Evolutionary conservation across 352 stramenopile species (phyloP), one percentile per base, ranked within the genome.

Genomic region (Achlya hypogyna): DNA sequence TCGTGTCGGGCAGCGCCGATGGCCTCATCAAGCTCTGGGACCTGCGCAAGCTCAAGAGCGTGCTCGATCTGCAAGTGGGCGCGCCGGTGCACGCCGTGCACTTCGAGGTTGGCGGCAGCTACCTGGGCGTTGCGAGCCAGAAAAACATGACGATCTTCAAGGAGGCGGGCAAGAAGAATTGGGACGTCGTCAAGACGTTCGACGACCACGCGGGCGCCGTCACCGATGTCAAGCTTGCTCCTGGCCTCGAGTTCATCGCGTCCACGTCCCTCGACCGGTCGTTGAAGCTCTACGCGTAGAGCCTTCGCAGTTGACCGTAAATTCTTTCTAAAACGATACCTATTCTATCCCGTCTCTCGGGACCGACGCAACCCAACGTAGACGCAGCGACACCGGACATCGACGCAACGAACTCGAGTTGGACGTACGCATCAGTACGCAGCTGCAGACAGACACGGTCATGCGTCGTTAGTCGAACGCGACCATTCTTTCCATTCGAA

Each of bases 1-100:
- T 99, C 32, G 93, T 88, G 0, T 91, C 88, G 16, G 86, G 81
- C 20, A 79, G 78, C 27, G 72, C 81, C 28, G 86, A 95, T 35
- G 91, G 89, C 10, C 64, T 84, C 23, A 79, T 98, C 43, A 80
- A 84, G 63, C 75, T 98, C 25, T 98, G 92, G 93, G 96, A 99
- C 74, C 74, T 99, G 67, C 88, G 93, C 54, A 97, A 95, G 73
- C 80, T 89, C 42, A 87, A 87, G 67, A 92, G 76, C 68, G 82
- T 95, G 53, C 78, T 76, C 29, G 76, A 87, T 63, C 29, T 92
- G 42, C 75, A 89, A 42, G 51, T 88, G 34, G 82, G 72, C 40
- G 53, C 69, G 31, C 53, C 74, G 32, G 81, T 89, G 47, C 69
- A 87, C 59, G 72, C 75, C 31, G 69, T 90, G 20, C 74, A 67